Base-by-base conservation (phyloP, 2,329 filamentous ascomycete species). In the Scytalidium sp. region DNA sequence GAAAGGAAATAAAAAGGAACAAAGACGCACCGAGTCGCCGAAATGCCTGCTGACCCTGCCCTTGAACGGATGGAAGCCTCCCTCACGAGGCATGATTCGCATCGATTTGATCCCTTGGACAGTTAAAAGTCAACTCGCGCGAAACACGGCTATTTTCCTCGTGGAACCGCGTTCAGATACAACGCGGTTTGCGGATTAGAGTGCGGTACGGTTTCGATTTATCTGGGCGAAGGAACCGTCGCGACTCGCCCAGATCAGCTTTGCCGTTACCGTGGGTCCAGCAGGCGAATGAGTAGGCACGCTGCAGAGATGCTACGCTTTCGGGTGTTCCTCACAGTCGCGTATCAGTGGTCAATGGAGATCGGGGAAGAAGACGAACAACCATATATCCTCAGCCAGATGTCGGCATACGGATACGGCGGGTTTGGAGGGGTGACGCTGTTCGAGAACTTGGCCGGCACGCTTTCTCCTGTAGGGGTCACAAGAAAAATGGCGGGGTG, bases 11-110 rank as follows among this genome's bases (percentile, higher is more conserved):
- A 45, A 45, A 39, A 47, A 45, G 32, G 23, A 41, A n/a, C 32
- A 45, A 29, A 47, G 42, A 64, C 62, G 45, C 68, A 78, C 76
- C 56, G 68, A 70, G 49, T 76, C 74, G 41, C 75, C 73, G 60
- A 80, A 79, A 54, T 74, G 73, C 54, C 66, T 71, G 59, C 70
- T 74, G 43, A 80, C 68, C 54, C 73, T 67, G 11, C 77, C 77
- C 54, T 72, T 72, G 61, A 80, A 80, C 9, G 77, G 77, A 59
- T 80, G 76, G 54, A 79, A 76, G 45, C 72, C 70, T 39, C 57
- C 57, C 23, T 61, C 60, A 43, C 56, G 52, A 19, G 58, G 57
- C 61, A 64, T 65, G 20, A 50, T 58, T 46, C 8, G 22, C 32
- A n/a, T n/a, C 32, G 32, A n/a, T 15, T 10, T 15, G 11, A n/a